Conservation (phyloP, 2,329 filamentous ascomycete genomes). For the Dendryphion nanum region DNA sequence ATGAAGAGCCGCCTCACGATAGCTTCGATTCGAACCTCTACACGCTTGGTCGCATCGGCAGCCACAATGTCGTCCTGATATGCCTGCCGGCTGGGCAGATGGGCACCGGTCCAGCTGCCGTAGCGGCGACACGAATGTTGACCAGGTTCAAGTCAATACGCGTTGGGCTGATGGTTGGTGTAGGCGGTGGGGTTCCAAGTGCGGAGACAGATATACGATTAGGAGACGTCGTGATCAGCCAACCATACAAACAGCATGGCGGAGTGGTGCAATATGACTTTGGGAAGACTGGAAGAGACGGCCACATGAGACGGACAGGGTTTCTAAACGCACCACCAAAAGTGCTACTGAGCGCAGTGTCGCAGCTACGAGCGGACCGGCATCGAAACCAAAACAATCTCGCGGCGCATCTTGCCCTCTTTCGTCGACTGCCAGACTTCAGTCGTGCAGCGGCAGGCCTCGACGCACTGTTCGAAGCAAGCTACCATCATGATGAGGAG, state of each 20-base stretch:
- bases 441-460: neutral
- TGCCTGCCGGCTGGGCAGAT: neutral
- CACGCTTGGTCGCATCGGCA: neutral
- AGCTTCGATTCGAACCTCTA: constrained; percentile 1
- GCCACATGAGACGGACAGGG: neutral
- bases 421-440: constrained; percentile 1
- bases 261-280: neutral
- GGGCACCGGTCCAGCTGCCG: constrained; percentile 1
- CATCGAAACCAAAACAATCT: neutral
- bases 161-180: constrained; percentile 1
- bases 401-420: neutral
- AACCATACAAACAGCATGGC: neutral
- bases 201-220: neutral
- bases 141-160: neutral
- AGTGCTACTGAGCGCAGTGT: constrained; percentile 1
- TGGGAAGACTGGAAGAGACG: constrained; percentile 1
- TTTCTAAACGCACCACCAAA: neutral
- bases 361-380: neutral
- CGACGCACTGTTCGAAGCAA: constrained; percentile 1
- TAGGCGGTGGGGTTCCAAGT: constrained; percentile 2
- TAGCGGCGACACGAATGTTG: neutral
- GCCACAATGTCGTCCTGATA: constrained; percentile 1
- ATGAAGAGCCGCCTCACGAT: constrained; percentile 5
- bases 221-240: constrained; percentile 1
- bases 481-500: constrained; percentile 1